A percentile compares a stretch with the other conserved stretches of the same genome.
phyloP scores from a whole-genome alignment of 1,139 yeast species.

The Candida tunisiensis region DNA sequence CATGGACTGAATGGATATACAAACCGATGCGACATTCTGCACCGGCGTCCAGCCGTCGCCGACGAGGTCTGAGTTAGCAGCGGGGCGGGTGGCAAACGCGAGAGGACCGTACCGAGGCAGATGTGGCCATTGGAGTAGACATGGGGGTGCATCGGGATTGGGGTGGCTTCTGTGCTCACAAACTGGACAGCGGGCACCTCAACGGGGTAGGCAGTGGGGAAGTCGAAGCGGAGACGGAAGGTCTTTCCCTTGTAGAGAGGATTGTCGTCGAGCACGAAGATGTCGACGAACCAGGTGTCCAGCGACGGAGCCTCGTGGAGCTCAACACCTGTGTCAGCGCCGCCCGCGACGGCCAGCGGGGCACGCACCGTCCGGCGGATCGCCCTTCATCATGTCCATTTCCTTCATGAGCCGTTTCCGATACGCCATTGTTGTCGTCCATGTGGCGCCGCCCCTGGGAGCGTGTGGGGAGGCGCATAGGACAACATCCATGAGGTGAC shows the following conservation, averaged over 20 bases:
- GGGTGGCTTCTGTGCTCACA: slow-evolving; percentile 11
- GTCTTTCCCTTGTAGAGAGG: slow-evolving; percentile 15
- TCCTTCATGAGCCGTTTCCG: slow-evolving; percentile 29
- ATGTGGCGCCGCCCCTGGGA: not conserved
- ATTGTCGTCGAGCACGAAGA: slow-evolving; percentile 18
- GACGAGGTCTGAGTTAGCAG: slow-evolving; percentile 16
- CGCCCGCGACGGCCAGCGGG: slow-evolving; percentile 13
- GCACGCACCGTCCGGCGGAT: slow-evolving; percentile 15
- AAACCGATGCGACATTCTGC: slow-evolving; percentile 35
- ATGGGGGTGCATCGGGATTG: slow-evolving; percentile 55
- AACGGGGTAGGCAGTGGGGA: slow-evolving; percentile 41
- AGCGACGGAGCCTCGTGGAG: slow-evolving; percentile 15
- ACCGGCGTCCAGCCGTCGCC: slow-evolving; percentile 67
- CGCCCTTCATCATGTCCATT: slow-evolving; percentile 14
- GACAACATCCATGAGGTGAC: not conserved
- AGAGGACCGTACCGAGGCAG: slow-evolving; percentile 30
- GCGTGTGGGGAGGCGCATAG: not conserved
- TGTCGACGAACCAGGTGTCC: slow-evolving; percentile 17
- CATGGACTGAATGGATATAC: slow-evolving; percentile 52
- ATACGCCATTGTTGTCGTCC: slow-evolving; percentile 14
- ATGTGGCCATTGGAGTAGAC: slow-evolving; percentile 62
- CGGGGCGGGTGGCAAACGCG: not conserved
- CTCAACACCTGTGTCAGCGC: slow-evolving; percentile 14
- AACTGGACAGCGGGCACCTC: slow-evolving; percentile 48
- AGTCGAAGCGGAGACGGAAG: slow-evolving; percentile 25